Base-by-base conservation (phyloP, 208 protist species). In the Trypanosoma platydactyli region DNA sequence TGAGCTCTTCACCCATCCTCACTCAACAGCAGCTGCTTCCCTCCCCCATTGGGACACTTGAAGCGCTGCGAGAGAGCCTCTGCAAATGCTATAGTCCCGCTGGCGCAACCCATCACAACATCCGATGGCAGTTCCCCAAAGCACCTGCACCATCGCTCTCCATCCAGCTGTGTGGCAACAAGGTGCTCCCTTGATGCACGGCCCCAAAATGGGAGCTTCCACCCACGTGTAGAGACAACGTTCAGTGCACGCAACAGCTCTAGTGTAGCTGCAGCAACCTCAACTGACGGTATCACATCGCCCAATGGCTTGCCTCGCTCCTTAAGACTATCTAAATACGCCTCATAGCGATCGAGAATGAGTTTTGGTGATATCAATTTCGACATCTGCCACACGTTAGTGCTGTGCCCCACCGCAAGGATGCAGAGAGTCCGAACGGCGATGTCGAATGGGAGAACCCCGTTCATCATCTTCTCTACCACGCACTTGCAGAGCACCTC, bases 401-500 rank as follows among this genome's bases (percentile, higher is more conserved):
- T 48, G 3, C 54, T 61, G 51, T 79, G 78, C 29, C 76, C 77
- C 12, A 76, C 66, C 0, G 82, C 86, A 48, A 95, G 77, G 22
- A 93, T 77, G 55, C 82, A 88, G 49, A 95, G 74, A 2, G 77
- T 77, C 16, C 82, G 81, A 9, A 90, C 77, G 33, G 79, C 80
- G 13, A 92, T 83, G 42, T 95, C 86, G 52, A 86, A 95, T n/a
- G 89, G 89, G 16, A 95, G 76, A 15, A 95, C 83, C 25, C 63
- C 74, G 52, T 68, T 77, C 30, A 84, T 22, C 72, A 89, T 81
- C 68, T 90, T 95, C n/a, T 85, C 73, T 68, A 83, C 87, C 5
- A 93, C 42, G 1, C 73, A 59, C 5, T 51, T 59, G 61, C 86
- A 93, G 52, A 95, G 66, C 22, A 87, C 29, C 22, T 56, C 56